Evolutionary conservation across 2,329 filamentous ascomycete genomes (phyloP), one percentile per base, ranked within the genome.

Genomic region (Hirsutella thompsonii): DNA sequence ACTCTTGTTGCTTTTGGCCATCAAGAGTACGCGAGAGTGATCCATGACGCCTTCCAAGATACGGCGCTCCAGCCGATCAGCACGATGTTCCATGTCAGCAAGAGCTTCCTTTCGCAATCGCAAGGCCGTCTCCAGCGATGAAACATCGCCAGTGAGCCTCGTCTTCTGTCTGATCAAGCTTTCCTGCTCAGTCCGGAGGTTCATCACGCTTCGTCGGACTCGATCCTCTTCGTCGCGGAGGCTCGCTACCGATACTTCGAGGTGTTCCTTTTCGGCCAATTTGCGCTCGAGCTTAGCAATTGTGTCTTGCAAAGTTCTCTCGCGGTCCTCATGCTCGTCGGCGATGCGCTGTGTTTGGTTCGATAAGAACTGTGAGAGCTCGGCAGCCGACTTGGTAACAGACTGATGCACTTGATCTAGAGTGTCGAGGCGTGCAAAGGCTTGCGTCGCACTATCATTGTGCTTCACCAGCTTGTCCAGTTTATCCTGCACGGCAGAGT

Each of bases 41-140:
- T 96, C 89, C 65, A 98, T 93, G 47, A 96, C 86, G 20, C 90
- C 89, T 49, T 96, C 90, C 26, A 98, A 67, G 50, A 98, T 94
- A 20, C 92, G 81, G 40, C 89, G 83, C 64, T 98, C 92, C 20
- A 98, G 70, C 3, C 79, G 76, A 58, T 95, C 88, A 3, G 90
- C 92, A 46, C 90, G 83, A 10, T 74, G 69, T 58, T 96, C 90
- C 84, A 98, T 95, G 20, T 83, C 74, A 36, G 86, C 79, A 44
- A 98, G 76, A 63, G 96, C 92, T 50, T 96, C 90, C 36, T 86
- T 83, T 41, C 92, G 83, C 42, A 96, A 80, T 16, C 82, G 78
- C 23, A 96, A 73, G 1, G 92, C 90, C 8, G 87, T 96, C 57
- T 96, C 87, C 2, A 98, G 74, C 8, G 87, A 85, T 5, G 88